Percentiles rank a stretch among this genome's conserved stretches.
These are phyloP conservation scores for Lithospermum erythrorhizon DNA, from an alignment of 257 asterid species.

Conservation along the genomic window DNA sequence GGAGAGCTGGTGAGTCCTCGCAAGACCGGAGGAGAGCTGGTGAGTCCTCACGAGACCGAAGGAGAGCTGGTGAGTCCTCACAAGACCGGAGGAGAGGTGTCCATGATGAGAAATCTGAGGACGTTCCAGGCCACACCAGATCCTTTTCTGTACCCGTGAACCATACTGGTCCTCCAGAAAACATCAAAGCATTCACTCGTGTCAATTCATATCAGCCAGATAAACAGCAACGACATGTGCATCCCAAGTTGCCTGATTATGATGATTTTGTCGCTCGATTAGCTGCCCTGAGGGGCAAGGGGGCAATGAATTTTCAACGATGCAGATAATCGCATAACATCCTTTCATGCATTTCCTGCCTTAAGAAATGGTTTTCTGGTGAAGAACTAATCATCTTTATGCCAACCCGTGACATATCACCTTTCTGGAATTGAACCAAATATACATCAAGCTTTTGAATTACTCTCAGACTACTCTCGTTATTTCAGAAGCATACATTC, in stretches of 20 bases:
- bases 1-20: conserved; percentile 44
- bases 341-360: conserved; percentile 1
- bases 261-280: conserved; percentile 88
- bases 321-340: not conserved
- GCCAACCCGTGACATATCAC: not conserved
- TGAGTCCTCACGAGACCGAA: conserved; percentile 30
- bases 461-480: not conserved
- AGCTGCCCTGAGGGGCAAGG: conserved; percentile 78
- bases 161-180: conserved; percentile 27
- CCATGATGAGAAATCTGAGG: conserved; percentile 21
- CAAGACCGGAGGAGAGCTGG: no score
- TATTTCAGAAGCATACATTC: no score
- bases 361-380: no score
- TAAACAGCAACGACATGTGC: conserved; percentile 72
- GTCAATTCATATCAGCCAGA: conserved; percentile 70
- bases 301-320: conserved; percentile 28
- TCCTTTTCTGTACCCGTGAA: conserved; percentile 66
- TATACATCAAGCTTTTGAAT: not conserved
- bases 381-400: not conserved
- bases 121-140: conserved; percentile 35
- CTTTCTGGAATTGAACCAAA: no score
- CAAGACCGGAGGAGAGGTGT: conserved; percentile 19
- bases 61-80: conserved; percentile 36
- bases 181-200: conserved; percentile 42
- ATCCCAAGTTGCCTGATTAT: conserved; percentile 88